phyloP scores from a whole-genome alignment of 2,329 filamentous ascomycete species.

The Penicillium frequentans region DNA sequence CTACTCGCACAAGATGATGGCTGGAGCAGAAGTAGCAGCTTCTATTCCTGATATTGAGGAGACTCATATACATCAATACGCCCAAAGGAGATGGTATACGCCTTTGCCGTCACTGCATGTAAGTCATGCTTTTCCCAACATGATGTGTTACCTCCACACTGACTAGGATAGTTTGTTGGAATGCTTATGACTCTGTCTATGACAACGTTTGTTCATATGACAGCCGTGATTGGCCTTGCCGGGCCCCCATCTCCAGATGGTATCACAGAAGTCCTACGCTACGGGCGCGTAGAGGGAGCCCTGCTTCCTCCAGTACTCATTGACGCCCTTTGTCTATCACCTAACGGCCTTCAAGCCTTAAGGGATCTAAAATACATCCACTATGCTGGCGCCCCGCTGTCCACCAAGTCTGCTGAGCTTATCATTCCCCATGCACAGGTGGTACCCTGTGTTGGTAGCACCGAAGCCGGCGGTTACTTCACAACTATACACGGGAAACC shows the following conservation, averaged over 20 bases:
- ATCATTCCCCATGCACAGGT: slow-evolving; percentile 11
- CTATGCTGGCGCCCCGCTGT: slow-evolving; percentile 27
- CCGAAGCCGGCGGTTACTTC: slow-evolving; percentile 22
- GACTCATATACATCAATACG: slow-evolving; percentile 9
- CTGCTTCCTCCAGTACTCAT: slow-evolving; percentile 23
- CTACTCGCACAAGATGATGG: slow-evolving; percentile 25
- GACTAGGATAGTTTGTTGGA: slow-evolving; percentile 15
- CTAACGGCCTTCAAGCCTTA: slow-evolving; percentile 14
- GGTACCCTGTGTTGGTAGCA: slow-evolving; percentile 26
- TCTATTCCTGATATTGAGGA: slow-evolving; percentile 10
- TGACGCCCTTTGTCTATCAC: slow-evolving; percentile 18
- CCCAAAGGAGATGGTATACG: slow-evolving; percentile 17
- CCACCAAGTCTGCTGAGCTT: slow-evolving; percentile 24
- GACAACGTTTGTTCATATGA: slow-evolving; percentile 15
- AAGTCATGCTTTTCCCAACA: background rate
- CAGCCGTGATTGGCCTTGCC: slow-evolving; percentile 19
- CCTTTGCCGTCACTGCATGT: slow-evolving; percentile 26
- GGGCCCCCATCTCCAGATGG: slow-evolving; percentile 7
- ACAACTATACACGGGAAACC: slow-evolving; percentile 5
- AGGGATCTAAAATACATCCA: slow-evolving; percentile 14
- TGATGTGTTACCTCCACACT: background rate
- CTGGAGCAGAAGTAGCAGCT: slow-evolving; percentile 2
- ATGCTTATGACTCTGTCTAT: slow-evolving; percentile 18
- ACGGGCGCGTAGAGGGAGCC: slow-evolving; percentile 15
- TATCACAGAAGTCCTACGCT: slow-evolving; percentile 17